Evolutionary conservation across 1,284 basidiomycete species (phyloP), one percentile per base, ranked within the genome.

Genomic region (Hemileia vastatrix): DNA sequence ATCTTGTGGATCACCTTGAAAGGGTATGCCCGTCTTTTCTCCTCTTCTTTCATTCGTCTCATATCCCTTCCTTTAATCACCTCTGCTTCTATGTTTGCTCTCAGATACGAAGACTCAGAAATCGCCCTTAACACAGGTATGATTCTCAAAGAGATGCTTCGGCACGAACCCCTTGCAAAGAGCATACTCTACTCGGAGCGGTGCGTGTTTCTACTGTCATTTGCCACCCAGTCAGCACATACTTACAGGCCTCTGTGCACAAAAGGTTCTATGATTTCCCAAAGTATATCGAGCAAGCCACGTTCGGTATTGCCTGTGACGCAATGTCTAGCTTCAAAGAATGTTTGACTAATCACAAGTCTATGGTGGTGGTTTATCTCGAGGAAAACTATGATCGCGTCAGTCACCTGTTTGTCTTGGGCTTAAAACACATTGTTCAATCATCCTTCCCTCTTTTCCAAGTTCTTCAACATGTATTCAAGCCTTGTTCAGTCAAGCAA

Each of bases 261-360:
- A 11, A 15, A 71, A 93, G 92, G 70, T 97, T 99, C 78, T 98
- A 97, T 80, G 87, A 84, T 65, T 99, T 94, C 77, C 90, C 93
- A 6, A 84, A 90, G 72, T 94, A 94, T 77, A 97, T 99, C 69
- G 95, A 98, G 78, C 88, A 87, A 56, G 94, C 93, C 2, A 96
- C 94, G 21, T 98, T 98, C 74, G 94, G 94, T 6, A 90, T 97
- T 66, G 95, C 93, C 0, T 97, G 94, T 70, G 95, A 98, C 76
- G 94, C 94, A 3, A 95, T 95, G 72, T 86, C 88, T 32, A 97
- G 95, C 76, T 83, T 98, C 75, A 97, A 96, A 73, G 80, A 80
- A 44, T 32, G 76, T 47, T 21, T 99, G 43, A 96, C 95, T 33
- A 83, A 88, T 64, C 95, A 99, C 78, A 98, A 97, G 75, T 80